Conservation (phyloP, 345 rosid genomes). For the Corymbia maculata region DNA sequence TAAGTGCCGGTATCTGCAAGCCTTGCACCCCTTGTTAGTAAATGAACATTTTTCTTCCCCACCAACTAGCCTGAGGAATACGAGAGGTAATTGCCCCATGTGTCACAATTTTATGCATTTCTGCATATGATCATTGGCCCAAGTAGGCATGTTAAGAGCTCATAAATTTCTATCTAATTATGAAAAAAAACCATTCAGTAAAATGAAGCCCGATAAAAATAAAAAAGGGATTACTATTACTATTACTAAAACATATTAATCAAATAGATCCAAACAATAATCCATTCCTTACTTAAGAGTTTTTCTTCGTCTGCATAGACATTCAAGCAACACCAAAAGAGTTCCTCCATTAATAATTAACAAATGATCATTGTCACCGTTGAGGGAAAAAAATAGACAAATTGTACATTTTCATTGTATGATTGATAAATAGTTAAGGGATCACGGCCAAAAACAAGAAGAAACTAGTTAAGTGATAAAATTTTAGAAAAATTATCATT, state of each 20-base stretch:
- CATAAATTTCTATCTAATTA: not conserved
- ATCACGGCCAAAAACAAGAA: not conserved
- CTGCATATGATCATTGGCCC: not conserved
- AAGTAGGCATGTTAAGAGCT: not conserved
- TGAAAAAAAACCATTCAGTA: not conserved
- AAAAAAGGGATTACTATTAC: not conserved
- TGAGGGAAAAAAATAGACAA: not conserved
- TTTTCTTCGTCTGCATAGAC: not conserved
- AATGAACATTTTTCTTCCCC: no score
- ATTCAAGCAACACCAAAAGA: not conserved
- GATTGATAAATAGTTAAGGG: not conserved
- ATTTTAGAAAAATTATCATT: not conserved
- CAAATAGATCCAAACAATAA: not conserved
- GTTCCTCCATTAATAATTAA: not conserved
- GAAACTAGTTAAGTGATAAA: not conserved
- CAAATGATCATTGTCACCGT: not conserved
- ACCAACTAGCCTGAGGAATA: no score
- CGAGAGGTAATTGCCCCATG: not conserved
- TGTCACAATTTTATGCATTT: not conserved
- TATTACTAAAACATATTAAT: not conserved
- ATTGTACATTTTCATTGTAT: not conserved
- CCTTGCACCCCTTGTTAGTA: no score
- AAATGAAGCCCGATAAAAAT: not conserved
- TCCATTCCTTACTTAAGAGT: not conserved
- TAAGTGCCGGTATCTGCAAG: no score